These are phyloP conservation scores for Plasmodiophora brassicae DNA, from an alignment of 208 protist genomes.

Conservation along the genomic window DNA sequence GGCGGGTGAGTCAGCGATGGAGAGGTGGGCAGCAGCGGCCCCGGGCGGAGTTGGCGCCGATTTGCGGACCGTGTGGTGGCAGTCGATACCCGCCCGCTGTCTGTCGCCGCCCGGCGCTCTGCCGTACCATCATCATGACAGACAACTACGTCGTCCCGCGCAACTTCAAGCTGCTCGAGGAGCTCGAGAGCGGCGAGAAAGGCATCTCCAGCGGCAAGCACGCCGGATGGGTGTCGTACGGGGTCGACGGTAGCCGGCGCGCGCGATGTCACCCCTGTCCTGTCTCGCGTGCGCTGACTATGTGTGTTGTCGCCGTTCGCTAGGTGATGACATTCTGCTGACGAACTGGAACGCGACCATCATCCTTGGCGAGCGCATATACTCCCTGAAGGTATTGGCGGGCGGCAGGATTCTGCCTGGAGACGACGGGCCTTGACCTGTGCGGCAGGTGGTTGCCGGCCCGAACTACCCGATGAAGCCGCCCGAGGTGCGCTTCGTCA, in stretches of 20 bases:
- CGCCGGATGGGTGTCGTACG: conserved; percentile 21
- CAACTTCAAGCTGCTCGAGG: conserved; percentile 29
- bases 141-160: background rate
- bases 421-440: too few species aligned
- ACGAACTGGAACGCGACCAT: conserved; percentile 27
- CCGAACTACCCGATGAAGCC: background rate
- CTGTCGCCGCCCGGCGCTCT: too few species aligned
- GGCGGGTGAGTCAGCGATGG: too few species aligned
- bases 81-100: too few species aligned
- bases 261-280: background rate
- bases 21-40: too few species aligned
- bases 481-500: background rate
- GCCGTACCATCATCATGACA: too few species aligned
- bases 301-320: background rate
- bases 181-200: conserved; percentile 14
- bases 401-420: too few species aligned
- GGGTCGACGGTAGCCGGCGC: conserved; percentile 9
- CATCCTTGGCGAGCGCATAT: conserved; percentile 8
- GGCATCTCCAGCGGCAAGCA: conserved; percentile 1
- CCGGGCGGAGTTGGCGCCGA: too few species aligned
- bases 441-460: too few species aligned
- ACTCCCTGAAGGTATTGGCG: background rate
- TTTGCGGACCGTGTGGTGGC: too few species aligned
- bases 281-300: background rate
- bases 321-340: conserved; percentile 8